These are phyloP conservation scores for Suhomyces prunicola DNA, from an alignment of 805 yeast genomes.

Conservation along the genomic window DNA sequence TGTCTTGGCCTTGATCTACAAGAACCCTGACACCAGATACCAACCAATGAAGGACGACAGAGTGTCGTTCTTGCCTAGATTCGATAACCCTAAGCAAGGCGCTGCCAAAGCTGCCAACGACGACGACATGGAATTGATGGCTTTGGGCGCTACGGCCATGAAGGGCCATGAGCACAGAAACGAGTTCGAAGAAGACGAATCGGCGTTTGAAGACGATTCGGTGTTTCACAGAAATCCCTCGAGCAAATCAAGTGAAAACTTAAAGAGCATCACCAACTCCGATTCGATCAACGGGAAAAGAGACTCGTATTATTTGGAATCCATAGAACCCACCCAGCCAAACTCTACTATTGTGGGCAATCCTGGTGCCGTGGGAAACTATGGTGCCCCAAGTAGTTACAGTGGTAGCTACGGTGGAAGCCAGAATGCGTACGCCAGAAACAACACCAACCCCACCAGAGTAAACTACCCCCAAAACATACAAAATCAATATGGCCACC, in stretches of 20 bases:
- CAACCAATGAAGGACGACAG: conserved; percentile 97
- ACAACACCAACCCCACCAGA: background rate
- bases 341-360: conserved; percentile 42
- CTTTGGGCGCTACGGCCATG: conserved; percentile 68
- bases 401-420: background rate
- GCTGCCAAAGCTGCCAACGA: conserved; percentile 16
- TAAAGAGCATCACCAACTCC: background rate
- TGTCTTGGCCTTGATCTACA: conserved; percentile 74
- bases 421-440: background rate
- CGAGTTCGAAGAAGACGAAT: conserved; percentile 29
- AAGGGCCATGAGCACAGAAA: conserved; percentile 51
- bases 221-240: conserved; percentile 4
- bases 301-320: conserved; percentile 26
- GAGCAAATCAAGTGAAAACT: conserved; percentile 3
- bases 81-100: conserved; percentile 34
- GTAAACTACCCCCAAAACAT: background rate
- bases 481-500: background rate
- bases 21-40: conserved; percentile 92
- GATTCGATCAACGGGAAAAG: conserved; percentile 13
- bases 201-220: conserved; percentile 29
- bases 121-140: conserved; percentile 63
- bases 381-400: conserved; percentile 8
- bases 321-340: conserved; percentile 41
- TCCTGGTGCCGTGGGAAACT: conserved; percentile 28
- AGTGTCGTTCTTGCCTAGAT: conserved; percentile 85